Conservation (phyloP, 1,284 basidiomycete species). For the Fistulina hepatica region DNA sequence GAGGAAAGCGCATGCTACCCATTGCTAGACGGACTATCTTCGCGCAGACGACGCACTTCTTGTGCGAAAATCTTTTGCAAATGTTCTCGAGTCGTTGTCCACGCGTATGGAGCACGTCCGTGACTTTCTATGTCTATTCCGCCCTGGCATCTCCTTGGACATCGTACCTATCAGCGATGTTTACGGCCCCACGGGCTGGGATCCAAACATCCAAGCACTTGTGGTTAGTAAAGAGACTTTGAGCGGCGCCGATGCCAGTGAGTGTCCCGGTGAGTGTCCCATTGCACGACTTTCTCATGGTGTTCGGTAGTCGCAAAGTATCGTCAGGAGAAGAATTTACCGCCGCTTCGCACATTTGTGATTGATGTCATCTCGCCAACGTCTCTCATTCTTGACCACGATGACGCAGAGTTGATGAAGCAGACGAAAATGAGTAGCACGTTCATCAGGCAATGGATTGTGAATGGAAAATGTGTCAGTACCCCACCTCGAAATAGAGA, state of each 20-base stretch:
- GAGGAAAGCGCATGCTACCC: no score
- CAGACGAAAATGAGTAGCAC: slow-evolving; percentile 86
- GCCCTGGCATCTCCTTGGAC: slow-evolving; percentile 49
- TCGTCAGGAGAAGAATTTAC: slow-evolving; percentile 43
- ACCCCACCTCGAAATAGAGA: no score
- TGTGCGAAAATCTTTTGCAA: slow-evolving; percentile 59
- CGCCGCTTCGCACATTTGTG: slow-evolving; percentile 56
- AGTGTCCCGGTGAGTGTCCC: slow-evolving; percentile 20
- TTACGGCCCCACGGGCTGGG: slow-evolving; percentile 79
- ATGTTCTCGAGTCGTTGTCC: slow-evolving; percentile 59
- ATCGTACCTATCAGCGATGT: slow-evolving; percentile 72
- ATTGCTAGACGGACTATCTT: slow-evolving; percentile 6
- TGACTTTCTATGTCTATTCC: slow-evolving; percentile 58
- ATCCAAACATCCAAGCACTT: slow-evolving; percentile 75
- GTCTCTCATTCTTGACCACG: slow-evolving; percentile 41
- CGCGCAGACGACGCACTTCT: slow-evolving; percentile 75
- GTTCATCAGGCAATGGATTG: slow-evolving; percentile 78
- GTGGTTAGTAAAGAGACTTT: slow-evolving; percentile 83
- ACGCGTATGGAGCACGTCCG: slow-evolving; percentile 45
- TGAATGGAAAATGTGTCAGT: no score
- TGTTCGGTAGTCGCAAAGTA: slow-evolving; percentile 45
- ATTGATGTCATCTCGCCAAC: slow-evolving; percentile 81
- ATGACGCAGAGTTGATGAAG: slow-evolving; percentile 58
- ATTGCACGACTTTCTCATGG: slow-evolving; percentile 1
- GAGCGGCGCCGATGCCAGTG: slow-evolving; percentile 63